These are phyloP conservation scores for Colletotrichum echinochloae DNA, from an alignment of 2,329 filamentous ascomycete genomes.

Conservation along the genomic window DNA sequence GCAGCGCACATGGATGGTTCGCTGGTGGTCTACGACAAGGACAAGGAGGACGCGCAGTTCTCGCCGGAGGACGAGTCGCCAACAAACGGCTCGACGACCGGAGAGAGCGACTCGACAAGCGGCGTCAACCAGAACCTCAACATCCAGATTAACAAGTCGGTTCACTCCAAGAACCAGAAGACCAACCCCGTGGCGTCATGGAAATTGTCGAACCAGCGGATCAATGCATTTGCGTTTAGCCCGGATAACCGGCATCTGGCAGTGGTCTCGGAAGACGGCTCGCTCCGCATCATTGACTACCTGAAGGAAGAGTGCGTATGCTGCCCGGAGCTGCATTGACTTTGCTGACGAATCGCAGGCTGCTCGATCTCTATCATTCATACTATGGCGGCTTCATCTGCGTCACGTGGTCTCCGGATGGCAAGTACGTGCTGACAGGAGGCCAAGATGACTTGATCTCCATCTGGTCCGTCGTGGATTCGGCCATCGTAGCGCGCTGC, in stretches of 20 bases:
- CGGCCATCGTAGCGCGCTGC: slow-evolving; percentile 87
- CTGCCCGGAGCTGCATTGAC: not conserved
- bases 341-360: slow-evolving; percentile 57
- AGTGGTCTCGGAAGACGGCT: slow-evolving; percentile 91
- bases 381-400: slow-evolving; percentile 96
- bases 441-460: slow-evolving; percentile 96
- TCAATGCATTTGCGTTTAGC: slow-evolving; percentile 93
- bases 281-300: slow-evolving; percentile 90
- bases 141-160: slow-evolving; percentile 87
- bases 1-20: slow-evolving; percentile 93
- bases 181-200: slow-evolving; percentile 91
- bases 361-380: slow-evolving; percentile 87
- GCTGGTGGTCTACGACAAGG: slow-evolving; percentile 95
- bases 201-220: slow-evolving; percentile 91
- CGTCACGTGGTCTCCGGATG: slow-evolving; percentile 97
- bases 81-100: slow-evolving; percentile 51
- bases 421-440: slow-evolving; percentile 93
- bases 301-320: slow-evolving; percentile 82
- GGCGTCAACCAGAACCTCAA: slow-evolving; percentile 55
- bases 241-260: slow-evolving; percentile 89
- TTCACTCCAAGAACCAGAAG: slow-evolving; percentile 94
- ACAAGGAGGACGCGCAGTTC: slow-evolving; percentile 90
- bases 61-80: slow-evolving; percentile 72
- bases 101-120: slow-evolving; percentile 48
- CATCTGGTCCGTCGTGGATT: slow-evolving; percentile 92